These are phyloP conservation scores for Grifola frondosa DNA, from an alignment of 1,284 basidiomycete genomes.

Conservation along the genomic window DNA sequence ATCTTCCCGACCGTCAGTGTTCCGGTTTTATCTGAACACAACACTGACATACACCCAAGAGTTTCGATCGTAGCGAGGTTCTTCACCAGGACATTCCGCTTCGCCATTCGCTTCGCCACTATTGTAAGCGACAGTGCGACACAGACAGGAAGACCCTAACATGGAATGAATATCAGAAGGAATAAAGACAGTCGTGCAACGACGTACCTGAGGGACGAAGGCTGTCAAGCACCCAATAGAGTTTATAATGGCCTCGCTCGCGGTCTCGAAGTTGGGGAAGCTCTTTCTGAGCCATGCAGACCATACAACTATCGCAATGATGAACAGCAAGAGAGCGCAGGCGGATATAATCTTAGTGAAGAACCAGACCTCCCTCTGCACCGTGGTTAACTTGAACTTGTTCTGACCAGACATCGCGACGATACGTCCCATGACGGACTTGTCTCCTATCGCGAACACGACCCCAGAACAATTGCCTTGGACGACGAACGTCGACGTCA, in stretches of 20 bases:
- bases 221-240: slow-evolving; percentile 50
- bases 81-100: slow-evolving; percentile 57
- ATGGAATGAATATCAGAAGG: not conserved
- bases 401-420: slow-evolving; percentile 52
- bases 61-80: slow-evolving; percentile 61
- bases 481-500: slow-evolving; percentile 52
- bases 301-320: slow-evolving; percentile 42
- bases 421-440: slow-evolving; percentile 62
- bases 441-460: slow-evolving; percentile 59
- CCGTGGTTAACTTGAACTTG: slow-evolving; percentile 48
- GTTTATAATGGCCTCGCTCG: slow-evolving; percentile 43
- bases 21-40: slow-evolving; percentile 29
- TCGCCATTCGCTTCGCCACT: slow-evolving; percentile 50
- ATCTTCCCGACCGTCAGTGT: slow-evolving; percentile 28
- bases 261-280: slow-evolving; percentile 39
- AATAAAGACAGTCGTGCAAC: not conserved
- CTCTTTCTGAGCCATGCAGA: slow-evolving; percentile 43
- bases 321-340: slow-evolving; percentile 42
- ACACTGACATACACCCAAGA: slow-evolving; percentile 55
- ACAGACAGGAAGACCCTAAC: slow-evolving; percentile 47
- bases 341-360: slow-evolving; percentile 48
- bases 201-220: slow-evolving; percentile 47
- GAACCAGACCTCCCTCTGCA: slow-evolving; percentile 49
- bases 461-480: slow-evolving; percentile 58
- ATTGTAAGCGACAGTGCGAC: slow-evolving; percentile 52